Evolutionary conservation across 805 yeast genomes (phyloP).

Genomic region (Wickerhamiella parazyma): DNA sequence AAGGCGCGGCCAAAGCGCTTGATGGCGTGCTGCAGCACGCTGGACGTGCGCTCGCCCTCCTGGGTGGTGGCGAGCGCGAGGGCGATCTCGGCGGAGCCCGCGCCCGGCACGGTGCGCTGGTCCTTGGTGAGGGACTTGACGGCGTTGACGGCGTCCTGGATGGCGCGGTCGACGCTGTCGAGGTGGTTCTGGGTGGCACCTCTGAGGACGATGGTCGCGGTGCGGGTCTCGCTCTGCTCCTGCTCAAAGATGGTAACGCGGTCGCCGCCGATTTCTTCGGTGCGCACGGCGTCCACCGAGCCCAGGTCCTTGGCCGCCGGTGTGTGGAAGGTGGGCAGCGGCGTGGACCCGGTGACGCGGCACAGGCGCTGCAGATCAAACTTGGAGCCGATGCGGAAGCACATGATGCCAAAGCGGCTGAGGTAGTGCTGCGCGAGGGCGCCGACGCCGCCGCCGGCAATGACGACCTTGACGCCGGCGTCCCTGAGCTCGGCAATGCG

Average conservation of each 20-base stretch:
- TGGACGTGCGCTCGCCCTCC: constrained; percentile 90
- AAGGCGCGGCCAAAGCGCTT: constrained; percentile 89
- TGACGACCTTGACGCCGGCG: constrained; percentile 72
- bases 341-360: constrained; percentile 95
- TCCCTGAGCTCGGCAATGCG: constrained; percentile 66
- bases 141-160: constrained; percentile 91
- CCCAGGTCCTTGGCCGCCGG: constrained; percentile 95
- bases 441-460: constrained; percentile 92
- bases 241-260: constrained; percentile 91
- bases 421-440: constrained; percentile 87
- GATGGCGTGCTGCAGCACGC: constrained; percentile 82
- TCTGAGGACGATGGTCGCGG: constrained; percentile 84
- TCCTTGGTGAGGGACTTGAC: constrained; percentile 82
- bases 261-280: constrained; percentile 94
- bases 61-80: constrained; percentile 64
- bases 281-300: constrained; percentile 69
- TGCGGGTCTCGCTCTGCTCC: constrained; percentile 46
- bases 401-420: constrained; percentile 72
- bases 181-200: constrained; percentile 92
- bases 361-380: constrained; percentile 88
- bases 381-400: constrained; percentile 81
- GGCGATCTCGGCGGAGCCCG: constrained; percentile 90
- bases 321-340: constrained; percentile 84
- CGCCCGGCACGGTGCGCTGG: constrained; percentile 76
- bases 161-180: constrained; percentile 93